phyloP scores from a whole-genome alignment of 2,329 filamentous ascomycete species.

The Fusarium torulosum region DNA sequence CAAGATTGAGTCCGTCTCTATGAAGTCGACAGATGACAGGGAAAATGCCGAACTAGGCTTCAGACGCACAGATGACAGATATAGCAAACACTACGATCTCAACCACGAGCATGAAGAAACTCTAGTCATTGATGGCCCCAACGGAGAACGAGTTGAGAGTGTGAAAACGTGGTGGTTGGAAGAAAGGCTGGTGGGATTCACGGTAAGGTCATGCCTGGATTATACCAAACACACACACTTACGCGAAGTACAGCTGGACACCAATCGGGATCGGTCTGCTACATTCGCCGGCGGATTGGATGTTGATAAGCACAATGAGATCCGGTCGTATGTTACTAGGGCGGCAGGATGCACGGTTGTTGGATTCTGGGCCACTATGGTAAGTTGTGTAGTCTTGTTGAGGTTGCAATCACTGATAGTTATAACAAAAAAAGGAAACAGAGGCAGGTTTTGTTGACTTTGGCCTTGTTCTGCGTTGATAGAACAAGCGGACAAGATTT shows the following conservation, averaged over 20 bases:
- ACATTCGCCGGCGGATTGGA: background rate
- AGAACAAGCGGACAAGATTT: no score
- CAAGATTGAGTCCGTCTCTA: background rate
- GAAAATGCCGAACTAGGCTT: background rate
- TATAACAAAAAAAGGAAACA: background rate
- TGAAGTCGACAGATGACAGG: background rate
- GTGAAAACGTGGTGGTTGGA: background rate
- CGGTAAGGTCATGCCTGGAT: background rate
- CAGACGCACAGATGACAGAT: background rate
- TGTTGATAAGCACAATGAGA: background rate
- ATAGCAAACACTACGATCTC: background rate
- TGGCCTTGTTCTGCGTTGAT: background rate
- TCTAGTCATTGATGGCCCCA: background rate
- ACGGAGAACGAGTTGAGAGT: background rate
- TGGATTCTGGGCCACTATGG: constrained; percentile 7
- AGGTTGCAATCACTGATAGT: background rate
- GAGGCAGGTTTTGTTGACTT: background rate
- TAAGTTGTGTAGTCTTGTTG: background rate
- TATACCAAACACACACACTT: background rate
- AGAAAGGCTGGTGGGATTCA: background rate
- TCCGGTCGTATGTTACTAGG: no score
- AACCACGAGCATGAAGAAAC: background rate
- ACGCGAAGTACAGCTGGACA: background rate
- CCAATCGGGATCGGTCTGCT: background rate
- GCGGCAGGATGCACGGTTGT: background rate